Evolutionary conservation across 75 land plant species (phyloP).

Genomic region (Cunninghamia lanceolata): DNA sequence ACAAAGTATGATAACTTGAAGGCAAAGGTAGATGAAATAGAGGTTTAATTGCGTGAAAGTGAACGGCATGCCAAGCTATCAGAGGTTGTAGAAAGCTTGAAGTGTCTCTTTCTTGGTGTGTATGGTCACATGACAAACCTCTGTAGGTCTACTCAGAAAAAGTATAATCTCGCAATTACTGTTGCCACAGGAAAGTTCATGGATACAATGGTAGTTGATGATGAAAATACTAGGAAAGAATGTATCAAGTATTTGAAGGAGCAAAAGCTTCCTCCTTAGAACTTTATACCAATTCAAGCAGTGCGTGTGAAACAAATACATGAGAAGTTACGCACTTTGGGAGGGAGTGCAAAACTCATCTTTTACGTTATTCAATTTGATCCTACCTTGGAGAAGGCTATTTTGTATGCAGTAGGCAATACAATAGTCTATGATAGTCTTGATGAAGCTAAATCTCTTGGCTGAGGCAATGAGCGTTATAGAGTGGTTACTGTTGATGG

Average conservation of each 20-base stretch:
- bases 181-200: slow-evolving; percentile 95
- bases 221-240: slow-evolving; percentile 87
- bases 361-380: slow-evolving; percentile 90
- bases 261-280: slow-evolving; percentile 85
- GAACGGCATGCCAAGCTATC: slow-evolving; percentile 86
- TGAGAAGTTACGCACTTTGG: slow-evolving; percentile 70
- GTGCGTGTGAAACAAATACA: slow-evolving; percentile 79
- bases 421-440: slow-evolving; percentile 85
- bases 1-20: slow-evolving; percentile 65
- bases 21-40: slow-evolving; percentile 68
- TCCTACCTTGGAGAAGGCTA: slow-evolving; percentile 72
- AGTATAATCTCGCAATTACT: slow-evolving; percentile 90
- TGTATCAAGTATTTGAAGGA: slow-evolving; percentile 98
- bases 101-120: slow-evolving; percentile 92
- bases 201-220: slow-evolving; percentile 94
- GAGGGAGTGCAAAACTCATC: slow-evolving; percentile 73
- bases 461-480: slow-evolving; percentile 79
- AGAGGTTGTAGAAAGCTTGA: slow-evolving; percentile 86
- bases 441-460: slow-evolving; percentile 78
- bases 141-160: slow-evolving; percentile 88
- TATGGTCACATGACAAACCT: slow-evolving; percentile 99
- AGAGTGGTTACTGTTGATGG: slow-evolving; percentile 97
- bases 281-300: slow-evolving; percentile 89
- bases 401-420: slow-evolving; percentile 89
- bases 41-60: slow-evolving; percentile 82